Base-by-base conservation (phyloP, 1,284 basidiomycete genomes). In the Sporisorium exsertum region DNA sequence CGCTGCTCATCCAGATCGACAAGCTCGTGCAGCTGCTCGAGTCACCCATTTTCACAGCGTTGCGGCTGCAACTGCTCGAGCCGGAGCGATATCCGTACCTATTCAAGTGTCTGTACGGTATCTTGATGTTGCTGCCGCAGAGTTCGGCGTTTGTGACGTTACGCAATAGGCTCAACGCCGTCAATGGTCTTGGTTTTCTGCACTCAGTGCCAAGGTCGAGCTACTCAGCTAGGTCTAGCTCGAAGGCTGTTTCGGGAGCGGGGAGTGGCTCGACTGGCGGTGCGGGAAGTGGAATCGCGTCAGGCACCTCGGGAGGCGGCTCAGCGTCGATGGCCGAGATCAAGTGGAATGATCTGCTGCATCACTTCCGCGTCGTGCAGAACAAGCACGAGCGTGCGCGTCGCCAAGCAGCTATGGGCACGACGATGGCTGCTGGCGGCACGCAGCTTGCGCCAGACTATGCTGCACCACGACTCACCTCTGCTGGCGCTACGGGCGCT, bases 1-100 rank as follows among this genome's bases (percentile, higher is more conserved):
- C 91, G 26, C 90, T 99, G 82, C 88, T 99, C 18, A 94, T 99
- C 2, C 97, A 99, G 84, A 92, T 99, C 37, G 97, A 99, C 87
- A 98, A 98, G 86, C 90, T 99, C 7, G 96, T 99, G 15, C 96
- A 99, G 86, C 88, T 99, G 9, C 95, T 99, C 67, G 97, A 99
- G 86, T 95, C 94, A 6, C 97, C 97, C 0, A 95, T 99, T 8
- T 99, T 99, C 85, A 99, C 96, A 45, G 95, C 96, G 84, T 89
- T 99, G n/a, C 93, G 96, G 18, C 88, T 99, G 5, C 97, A 99
- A 86, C 89, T 99, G 7, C 89, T 99, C 46, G 97, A 99, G 85
- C 97, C 97, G 7, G 96, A 99, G 78, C 91, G 92, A 90, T 92
- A 98, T 84, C 96, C 97, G 0, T 94, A 94, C 87, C 88, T 99